These are phyloP conservation scores for Pleurotus platypus DNA, from an alignment of 768 basidiomycete species.

Conservation along the genomic window DNA sequence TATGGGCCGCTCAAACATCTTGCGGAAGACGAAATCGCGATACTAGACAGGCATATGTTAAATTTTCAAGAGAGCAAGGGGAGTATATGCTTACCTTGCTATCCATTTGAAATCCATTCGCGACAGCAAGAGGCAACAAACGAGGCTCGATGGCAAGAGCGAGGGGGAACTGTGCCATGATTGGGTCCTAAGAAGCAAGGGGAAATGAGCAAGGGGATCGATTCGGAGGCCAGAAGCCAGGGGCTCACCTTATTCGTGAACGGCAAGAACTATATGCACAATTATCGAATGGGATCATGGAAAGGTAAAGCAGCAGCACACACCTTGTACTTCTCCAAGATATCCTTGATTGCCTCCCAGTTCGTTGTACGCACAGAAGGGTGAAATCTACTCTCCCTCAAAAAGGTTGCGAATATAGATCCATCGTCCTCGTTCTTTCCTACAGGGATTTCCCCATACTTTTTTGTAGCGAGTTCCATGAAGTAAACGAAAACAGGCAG, in stretches of 20 bases:
- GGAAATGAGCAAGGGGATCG: constrained; percentile 10
- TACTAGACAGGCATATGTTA: constrained; percentile 40
- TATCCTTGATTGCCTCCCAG: constrained; percentile 63
- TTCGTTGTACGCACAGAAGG: constrained; percentile 51
- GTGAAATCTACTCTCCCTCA: constrained; percentile 69
- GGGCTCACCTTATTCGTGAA: constrained; percentile 61
- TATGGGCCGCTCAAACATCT: constrained; percentile 71
- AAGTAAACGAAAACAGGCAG: constrained; percentile 63
- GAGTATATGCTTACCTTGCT: constrained; percentile 47
- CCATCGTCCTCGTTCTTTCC: constrained; percentile 77
- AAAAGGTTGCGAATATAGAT: constrained; percentile 54
- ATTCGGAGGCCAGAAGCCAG: constrained; percentile 1
- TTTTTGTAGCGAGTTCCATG: constrained; percentile 50
- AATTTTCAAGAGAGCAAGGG: constrained; percentile 8
- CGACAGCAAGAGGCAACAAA: constrained; percentile 64
- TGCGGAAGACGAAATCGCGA: constrained; percentile 83
- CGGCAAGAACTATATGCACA: constrained; percentile 61
- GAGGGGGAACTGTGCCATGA: constrained; percentile 75
- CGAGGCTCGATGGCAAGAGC: constrained; percentile 75
- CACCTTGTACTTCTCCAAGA: constrained; percentile 71
- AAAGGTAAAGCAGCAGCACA: constrained; percentile 17
- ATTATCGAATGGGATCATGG: constrained; percentile 13
- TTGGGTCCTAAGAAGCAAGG: constrained; percentile 51
- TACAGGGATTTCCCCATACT: constrained; percentile 63
- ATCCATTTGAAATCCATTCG: constrained; percentile 78